Base-by-base conservation (phyloP, 2,329 filamentous ascomycete species). In the Colletotrichum noveboracense region DNA sequence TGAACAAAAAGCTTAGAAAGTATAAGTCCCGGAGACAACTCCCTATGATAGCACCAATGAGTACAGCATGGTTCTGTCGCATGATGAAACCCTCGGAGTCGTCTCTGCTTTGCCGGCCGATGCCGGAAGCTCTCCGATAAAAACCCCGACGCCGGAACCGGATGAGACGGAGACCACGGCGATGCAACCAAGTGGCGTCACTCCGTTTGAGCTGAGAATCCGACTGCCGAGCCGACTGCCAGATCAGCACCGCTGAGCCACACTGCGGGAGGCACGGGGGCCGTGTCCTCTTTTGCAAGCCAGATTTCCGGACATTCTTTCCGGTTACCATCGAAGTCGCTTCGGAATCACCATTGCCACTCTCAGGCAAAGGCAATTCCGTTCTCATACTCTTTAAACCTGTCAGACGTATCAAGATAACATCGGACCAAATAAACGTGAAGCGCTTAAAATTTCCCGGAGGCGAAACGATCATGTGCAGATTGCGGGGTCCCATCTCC, bases 401-500 rank as follows among this genome's bases (percentile, higher is more conserved):
- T 1, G 3, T 5, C n/a, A 13, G 6, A 28, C 16, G 16, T 30
- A 55, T 58, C 18, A 28, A 67, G 36, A 64, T 16, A 28, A 26
- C 7, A 69, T 32, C 58, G 14, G 73, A 52, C 21, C n/a, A 56
- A 28, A 24, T 26, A 18, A 21, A 16, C 4, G 28, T 16, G 14
- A 14, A 48, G 26, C 60, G 32, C 43, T 66, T 38, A 30, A 30
- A 60, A 13, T 48, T 58, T n/a, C 64, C 48, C 32, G 28, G 34
- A 48, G 26, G 24, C 62, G 36, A 68, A 67, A 30, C 56, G 52
- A 38, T 24, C 30, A 28, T 36, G 61, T 71, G 67, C 48, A 60
- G 65, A 43, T 69, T 73, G 74, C 70, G 74, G 74, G 70, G 74
- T 76, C 34, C 26, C 21, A 58, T 58, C 18, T 26, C 38, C 26